Evolutionary conservation across 257 asterid species (phyloP).

Genomic region (Solanum chilense): DNA sequence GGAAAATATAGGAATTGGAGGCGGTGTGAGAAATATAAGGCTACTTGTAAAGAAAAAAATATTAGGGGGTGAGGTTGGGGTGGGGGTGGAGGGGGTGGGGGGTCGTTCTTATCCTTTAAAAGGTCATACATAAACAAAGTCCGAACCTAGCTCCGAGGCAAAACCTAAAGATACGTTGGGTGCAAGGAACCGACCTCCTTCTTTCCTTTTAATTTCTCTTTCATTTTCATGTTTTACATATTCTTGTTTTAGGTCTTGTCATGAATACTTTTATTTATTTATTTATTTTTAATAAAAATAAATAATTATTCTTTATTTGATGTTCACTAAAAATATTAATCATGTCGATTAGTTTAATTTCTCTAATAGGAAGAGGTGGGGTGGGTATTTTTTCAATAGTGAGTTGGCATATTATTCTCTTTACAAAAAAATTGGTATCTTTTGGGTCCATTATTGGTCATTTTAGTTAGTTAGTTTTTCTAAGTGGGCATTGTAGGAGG

Average conservation of each 20-base stretch:
- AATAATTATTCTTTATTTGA: background rate
- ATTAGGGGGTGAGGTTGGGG: background rate
- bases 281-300: too few species aligned
- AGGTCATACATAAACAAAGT: background rate
- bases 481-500: background rate
- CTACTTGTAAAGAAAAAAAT: slow-evolving; percentile 5
- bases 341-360: background rate
- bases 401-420: background rate
- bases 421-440: background rate
- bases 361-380: background rate
- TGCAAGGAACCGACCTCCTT: slow-evolving; percentile 7
- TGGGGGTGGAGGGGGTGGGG: background rate
- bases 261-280: background rate
- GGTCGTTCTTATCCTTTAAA: slow-evolving; percentile 10
- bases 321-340: background rate
- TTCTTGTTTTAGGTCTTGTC: background rate
- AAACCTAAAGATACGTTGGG: slow-evolving; percentile 7
- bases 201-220: background rate
- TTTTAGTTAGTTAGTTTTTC: background rate
- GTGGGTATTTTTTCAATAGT: background rate
- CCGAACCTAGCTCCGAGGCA: slow-evolving; percentile 9
- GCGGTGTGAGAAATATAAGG: slow-evolving; percentile 22
- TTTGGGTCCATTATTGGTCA: background rate
- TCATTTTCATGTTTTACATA: slow-evolving; percentile 1
- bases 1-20: slow-evolving; percentile 20